Evolutionary conservation across 2,329 filamentous ascomycete genomes (phyloP).

Genomic region (Dichotomopilus funicola): DNA sequence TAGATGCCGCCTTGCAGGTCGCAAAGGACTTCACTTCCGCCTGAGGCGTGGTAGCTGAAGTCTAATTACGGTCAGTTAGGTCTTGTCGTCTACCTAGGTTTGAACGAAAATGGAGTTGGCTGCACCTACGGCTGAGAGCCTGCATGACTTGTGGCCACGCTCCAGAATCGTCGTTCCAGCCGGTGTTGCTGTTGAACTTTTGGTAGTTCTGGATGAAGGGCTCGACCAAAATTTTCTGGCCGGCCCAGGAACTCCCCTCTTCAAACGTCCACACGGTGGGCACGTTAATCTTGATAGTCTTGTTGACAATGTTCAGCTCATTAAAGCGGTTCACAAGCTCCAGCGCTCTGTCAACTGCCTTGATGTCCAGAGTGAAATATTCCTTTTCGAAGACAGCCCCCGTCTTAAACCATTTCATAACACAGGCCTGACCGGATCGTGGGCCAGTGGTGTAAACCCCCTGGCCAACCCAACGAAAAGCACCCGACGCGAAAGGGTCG

Average conservation of each 20-base stretch:
- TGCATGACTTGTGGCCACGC: slow-evolving; percentile 35
- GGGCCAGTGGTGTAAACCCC: slow-evolving; percentile 28
- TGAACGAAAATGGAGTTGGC: neutral
- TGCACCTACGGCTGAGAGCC: slow-evolving; percentile 30
- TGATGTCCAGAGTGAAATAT: slow-evolving; percentile 34
- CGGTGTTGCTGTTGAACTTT: slow-evolving; percentile 40
- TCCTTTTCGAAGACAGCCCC: slow-evolving; percentile 29
- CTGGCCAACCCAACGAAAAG: slow-evolving; percentile 26
- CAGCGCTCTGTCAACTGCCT: slow-evolving; percentile 30
- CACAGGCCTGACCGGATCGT: slow-evolving; percentile 30
- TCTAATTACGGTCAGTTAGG: slow-evolving; percentile 16
- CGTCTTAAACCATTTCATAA: slow-evolving; percentile 35
- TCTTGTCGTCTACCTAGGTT: neutral
- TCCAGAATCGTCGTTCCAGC: slow-evolving; percentile 30
- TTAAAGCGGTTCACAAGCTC: slow-evolving; percentile 34
- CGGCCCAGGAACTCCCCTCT: slow-evolving; percentile 11
- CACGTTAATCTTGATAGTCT: slow-evolving; percentile 32
- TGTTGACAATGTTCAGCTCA: slow-evolving; percentile 26
- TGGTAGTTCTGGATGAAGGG: slow-evolving; percentile 37
- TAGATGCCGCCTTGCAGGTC: slow-evolving; percentile 39
- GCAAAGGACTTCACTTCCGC: slow-evolving; percentile 34
- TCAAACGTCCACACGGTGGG: slow-evolving; percentile 30
- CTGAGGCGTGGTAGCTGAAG: slow-evolving; percentile 35
- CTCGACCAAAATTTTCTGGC: slow-evolving; percentile 28
- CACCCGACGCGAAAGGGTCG: slow-evolving; percentile 23